Conservation (phyloP, 371 early-diverging fungal genomes). For the Mortierella sp. region DNA sequence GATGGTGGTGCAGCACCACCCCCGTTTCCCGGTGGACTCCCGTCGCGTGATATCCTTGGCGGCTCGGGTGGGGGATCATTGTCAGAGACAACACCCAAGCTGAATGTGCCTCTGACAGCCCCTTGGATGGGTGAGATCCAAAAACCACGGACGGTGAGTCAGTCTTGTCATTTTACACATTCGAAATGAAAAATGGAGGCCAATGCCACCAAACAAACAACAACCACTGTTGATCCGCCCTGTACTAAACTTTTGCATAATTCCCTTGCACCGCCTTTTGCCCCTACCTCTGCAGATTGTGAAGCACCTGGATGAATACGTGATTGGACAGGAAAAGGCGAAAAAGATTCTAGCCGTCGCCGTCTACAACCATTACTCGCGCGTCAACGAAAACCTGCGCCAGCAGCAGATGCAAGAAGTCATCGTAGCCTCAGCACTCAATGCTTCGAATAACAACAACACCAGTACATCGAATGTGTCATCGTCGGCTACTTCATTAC, state of each 20-base stretch:
- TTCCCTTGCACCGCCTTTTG: too few species aligned
- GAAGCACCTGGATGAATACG: constrained; percentile 85
- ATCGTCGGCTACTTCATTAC: constrained; percentile 8
- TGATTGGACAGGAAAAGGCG: constrained; percentile 90
- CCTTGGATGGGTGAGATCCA: constrained; percentile 53
- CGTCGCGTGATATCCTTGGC: constrained; percentile 34
- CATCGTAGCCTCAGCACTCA: constrained; percentile 19
- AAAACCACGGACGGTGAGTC: constrained; percentile 42
- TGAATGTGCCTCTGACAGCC: constrained; percentile 1
- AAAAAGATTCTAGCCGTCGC: constrained; percentile 90
- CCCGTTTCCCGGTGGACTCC: constrained; percentile 15
- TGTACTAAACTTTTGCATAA: not conserved
- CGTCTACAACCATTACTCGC: constrained; percentile 89
- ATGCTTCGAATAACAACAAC: not conserved
- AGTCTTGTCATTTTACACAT: not conserved
- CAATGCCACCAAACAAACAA: not conserved
- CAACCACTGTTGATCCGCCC: not conserved
- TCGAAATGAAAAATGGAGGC: not conserved
- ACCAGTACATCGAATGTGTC: not conserved
- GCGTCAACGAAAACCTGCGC: constrained; percentile 79
- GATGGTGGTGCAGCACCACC: constrained; percentile 19
- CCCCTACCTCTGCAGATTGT: constrained; percentile 71
- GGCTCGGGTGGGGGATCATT: constrained; percentile 22
- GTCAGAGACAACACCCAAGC: constrained; percentile 3
- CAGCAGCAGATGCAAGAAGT: constrained; percentile 57